These are phyloP conservation scores for Avena atlantica DNA, from an alignment of 176 grass and related monocot species.

Conservation along the genomic window DNA sequence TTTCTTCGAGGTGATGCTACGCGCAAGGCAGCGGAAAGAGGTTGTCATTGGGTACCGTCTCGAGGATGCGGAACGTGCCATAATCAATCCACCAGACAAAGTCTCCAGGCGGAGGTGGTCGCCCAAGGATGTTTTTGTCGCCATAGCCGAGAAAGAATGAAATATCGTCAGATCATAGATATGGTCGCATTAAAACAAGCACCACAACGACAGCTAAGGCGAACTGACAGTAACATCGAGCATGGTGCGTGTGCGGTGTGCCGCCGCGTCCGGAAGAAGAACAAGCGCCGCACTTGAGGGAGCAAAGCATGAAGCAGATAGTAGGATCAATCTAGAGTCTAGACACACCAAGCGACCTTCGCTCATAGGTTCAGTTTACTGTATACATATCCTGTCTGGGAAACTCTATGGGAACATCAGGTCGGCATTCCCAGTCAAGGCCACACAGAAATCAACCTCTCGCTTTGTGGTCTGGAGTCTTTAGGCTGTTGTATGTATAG, in stretches of 20 bases:
- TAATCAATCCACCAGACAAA: slow-evolving; percentile 78
- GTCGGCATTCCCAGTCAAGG: not conserved
- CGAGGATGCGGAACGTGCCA: slow-evolving; percentile 54
- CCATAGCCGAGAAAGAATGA: slow-evolving; percentile 81
- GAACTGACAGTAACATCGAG: not conserved
- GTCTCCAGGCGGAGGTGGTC: slow-evolving; percentile 55
- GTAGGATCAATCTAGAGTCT: slow-evolving; percentile 11
- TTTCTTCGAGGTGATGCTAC: slow-evolving; percentile 73
- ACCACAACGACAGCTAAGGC: not conserved
- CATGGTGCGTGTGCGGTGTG: too few relatives aligned
- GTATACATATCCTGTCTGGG: not conserved
- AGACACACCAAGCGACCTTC: not conserved
- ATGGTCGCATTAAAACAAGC: not conserved
- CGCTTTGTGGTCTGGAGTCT: not conserved
- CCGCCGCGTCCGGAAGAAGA: not conserved
- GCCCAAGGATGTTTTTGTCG: slow-evolving; percentile 67
- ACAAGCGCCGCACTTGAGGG: not conserved
- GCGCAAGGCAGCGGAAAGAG: slow-evolving; percentile 77
- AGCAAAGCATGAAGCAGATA: slow-evolving; percentile 13
- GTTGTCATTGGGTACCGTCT: slow-evolving; percentile 76
- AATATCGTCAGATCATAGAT: not conserved
- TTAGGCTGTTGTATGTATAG: slow-evolving; percentile 1
- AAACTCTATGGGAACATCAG: not conserved
- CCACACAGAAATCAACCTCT: slow-evolving; percentile 2
- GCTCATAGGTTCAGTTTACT: slow-evolving; percentile 24